Base-by-base conservation (phyloP, 1,139 yeast genomes). In the Taphrina confusa region DNA sequence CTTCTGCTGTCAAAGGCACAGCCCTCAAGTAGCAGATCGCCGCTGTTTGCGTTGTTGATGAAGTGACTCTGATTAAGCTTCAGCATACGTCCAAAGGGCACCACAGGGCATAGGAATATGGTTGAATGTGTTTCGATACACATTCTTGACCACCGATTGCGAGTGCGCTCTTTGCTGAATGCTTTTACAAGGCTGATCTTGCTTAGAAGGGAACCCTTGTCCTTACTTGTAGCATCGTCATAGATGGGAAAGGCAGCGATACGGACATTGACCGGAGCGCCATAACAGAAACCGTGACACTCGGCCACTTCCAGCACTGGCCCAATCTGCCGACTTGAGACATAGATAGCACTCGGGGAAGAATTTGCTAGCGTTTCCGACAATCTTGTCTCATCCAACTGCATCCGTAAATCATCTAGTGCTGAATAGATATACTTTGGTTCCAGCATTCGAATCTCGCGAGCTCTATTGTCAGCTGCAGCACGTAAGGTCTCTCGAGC, bases 241-340 rank as follows among this genome's bases (percentile, higher is more conserved):
- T 16, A 16, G n/a, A 54, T 51, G 2, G 58, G 58, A 34, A 18
- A 23, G 1, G 45, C 45, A 16, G 36, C 16, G 25, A 54, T 54
- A n/a, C 58, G 58, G 12, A 54, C 51, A 14, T 42, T 37, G 40
- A 54, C 44, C 9, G 58, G 58, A 5, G 51, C 31, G 27, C 40
- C 34, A 37, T 54, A 36, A 27, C 49, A 45, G 37, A 54, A 54
- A 12, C 58, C 58, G 33, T 54, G 58, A 25, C 37, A 54, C n/a
- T 54, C 58, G 6, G 39, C 33, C 9, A 54, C 45, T 11, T 16
- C 27, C 5, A 47, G 18, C 8, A 23, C 27, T 9, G 34, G 34
- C 4, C 58, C 58, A 3, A 25, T 16, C n/a, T 25, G 51, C 4
- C 51, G 50, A 12, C 42, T 22, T 9, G 50, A 44, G 6, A 54